Base-by-base conservation (phyloP, 73 alveolate genomes). In the Tetrahymena thermophila region DNA sequence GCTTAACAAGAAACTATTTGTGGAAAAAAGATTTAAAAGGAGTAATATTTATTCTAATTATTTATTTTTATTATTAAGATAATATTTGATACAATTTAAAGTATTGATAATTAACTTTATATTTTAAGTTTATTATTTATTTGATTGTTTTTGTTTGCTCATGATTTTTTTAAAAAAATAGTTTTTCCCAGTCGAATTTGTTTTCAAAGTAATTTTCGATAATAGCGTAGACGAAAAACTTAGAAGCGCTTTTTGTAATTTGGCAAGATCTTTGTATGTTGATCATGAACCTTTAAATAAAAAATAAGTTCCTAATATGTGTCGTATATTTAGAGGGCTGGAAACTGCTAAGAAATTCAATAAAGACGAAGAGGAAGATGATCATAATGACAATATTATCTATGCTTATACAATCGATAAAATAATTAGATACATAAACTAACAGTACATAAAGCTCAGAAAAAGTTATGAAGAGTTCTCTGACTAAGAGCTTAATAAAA, bases 251-350 rank as follows among this genome's bases (percentile, higher is more conserved):
- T 50, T 95, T 1, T 95, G 97, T 44, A 95, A 95, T 43, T 28
- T 95, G 14, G 97, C 95, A 9, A 35, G 85, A 43, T 85, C 95
- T 21, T 93, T 95, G 14, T 95, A 95, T 56, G 93, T 95, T 55
- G 97, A 95, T 56, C 97, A 95, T 34, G 97, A 95, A 35, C 97
- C 97, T 5, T 85, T 95, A 23, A 93, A 95, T 95, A 35, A 85
- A 56, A 85, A 85, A 56, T 85, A 85, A 34, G 97, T 95, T 85
- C 97, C 97, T 8, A 95, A 95, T 58, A 85, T 95, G 56, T 95
- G 97, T 85, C 71, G 97, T 56, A 50, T 95, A 11, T 71, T 71
- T 11, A n/a, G 89, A 28, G 38, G 23, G 5, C 8, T 19, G 13
- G 37, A 28, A 34, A n/a, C 35, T 7, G 89, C 35, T 19, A 71